These are phyloP conservation scores for Colletotrichum camelliae DNA, from an alignment of 2,329 filamentous ascomycete genomes.

Conservation along the genomic window DNA sequence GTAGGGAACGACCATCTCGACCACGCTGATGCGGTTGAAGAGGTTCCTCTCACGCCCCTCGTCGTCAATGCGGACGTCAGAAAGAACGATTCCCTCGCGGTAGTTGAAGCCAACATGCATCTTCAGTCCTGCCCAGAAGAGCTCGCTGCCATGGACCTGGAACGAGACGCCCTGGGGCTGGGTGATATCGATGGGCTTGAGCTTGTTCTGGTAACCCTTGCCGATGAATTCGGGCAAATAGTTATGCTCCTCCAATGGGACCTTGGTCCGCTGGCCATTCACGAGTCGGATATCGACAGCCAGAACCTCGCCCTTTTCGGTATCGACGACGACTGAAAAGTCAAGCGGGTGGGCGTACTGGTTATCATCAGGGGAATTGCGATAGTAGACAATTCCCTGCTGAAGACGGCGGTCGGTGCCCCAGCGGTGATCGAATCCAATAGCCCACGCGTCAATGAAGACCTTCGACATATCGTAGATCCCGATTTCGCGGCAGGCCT, in stretches of 20 bases:
- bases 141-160: constrained; percentile 51
- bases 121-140: constrained; percentile 64
- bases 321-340: constrained; percentile 50
- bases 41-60: not conserved
- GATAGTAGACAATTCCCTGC: constrained; percentile 84
- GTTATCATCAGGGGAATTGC: constrained; percentile 70
- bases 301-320: constrained; percentile 48
- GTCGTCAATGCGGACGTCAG: constrained; percentile 50
- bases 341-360: constrained; percentile 42
- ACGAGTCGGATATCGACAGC: constrained; percentile 43
- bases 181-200: constrained; percentile 74
- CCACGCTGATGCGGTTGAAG: constrained; percentile 2
- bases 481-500: constrained; percentile 76
- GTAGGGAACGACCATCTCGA: constrained; percentile 7
- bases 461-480: constrained; percentile 85
- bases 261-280: constrained; percentile 32
- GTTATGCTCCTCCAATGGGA: constrained; percentile 48
- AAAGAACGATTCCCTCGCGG: constrained; percentile 60
- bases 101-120: constrained; percentile 53
- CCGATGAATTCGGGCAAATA: constrained; percentile 51
- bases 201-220: constrained; percentile 55
- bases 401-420: constrained; percentile 75
- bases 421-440: constrained; percentile 82
- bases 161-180: constrained; percentile 75
- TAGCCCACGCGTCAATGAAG: constrained; percentile 85